Base-by-base conservation (phyloP, 2,329 filamentous ascomycete genomes). In the Furcasterigmium furcatum region DNA sequence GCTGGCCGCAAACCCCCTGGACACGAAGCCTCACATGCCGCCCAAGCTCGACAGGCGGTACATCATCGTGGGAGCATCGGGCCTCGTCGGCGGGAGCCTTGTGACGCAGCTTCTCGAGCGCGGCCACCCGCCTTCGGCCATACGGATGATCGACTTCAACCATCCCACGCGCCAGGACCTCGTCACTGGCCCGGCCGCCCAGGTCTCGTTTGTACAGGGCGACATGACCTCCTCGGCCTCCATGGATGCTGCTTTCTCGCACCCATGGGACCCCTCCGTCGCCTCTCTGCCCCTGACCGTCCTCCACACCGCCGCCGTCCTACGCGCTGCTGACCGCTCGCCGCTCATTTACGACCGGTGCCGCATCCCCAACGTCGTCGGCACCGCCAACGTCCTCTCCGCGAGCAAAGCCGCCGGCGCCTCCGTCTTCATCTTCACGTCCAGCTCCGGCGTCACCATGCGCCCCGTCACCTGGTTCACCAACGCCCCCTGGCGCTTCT, bases 241-340 rank as follows among this genome's bases (percentile, higher is more conserved):
- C 3, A 71, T 75, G 1, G 48, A 59, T 7, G 63, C 60, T 1
- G 75, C 76, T 14, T 80, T 82, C 46, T 56, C 61, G 6, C 60
- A 62, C 19, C 63, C 70, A 5, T 82, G 79, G 78, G 62, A 67
- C 3, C 41, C 57, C 3, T 56, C 58, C 2, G 63, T 70, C 5
- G 62, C 69, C 5, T 39, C 58, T 5, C 63, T 73, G 4, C 76
- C 77, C 2, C 59, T 82, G 20, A 80, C 77, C 1, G 77, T 82
- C 13, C 79, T 77, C 54, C 78, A 82, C 60, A 80, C 73, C 1
- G 78, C 77, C 3, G 78, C 77, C 1, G 65, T 71, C 5, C 80
- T 82, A 47, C 64, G 75, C 10, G 69, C 74, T 1, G 68, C 65
- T 14, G 77, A 81, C 45, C 70, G 77, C 7, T 65, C 68, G 41